phyloP scores from a whole-genome alignment of 2,329 filamentous ascomycete genomes.

The Zymoseptoria passerinii region DNA sequence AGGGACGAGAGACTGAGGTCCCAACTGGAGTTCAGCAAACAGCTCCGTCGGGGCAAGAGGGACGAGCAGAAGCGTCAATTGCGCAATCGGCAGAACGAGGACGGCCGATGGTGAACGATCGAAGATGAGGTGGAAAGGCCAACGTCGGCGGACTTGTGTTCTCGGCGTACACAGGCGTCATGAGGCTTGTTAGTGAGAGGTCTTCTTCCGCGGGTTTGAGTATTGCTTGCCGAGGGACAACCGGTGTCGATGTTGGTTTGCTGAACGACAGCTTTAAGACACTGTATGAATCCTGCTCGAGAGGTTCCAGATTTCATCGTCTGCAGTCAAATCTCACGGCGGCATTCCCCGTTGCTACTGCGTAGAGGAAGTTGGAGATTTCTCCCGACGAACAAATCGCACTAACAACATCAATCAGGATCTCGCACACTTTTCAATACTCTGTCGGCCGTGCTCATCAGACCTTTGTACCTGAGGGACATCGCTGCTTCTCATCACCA shows the following conservation, averaged over 20 bases:
- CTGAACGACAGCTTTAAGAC: background rate
- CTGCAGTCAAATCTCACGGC: background rate
- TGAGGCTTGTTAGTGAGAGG: background rate
- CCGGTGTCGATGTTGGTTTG: background rate
- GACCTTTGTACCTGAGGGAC: background rate
- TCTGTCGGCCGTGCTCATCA: background rate
- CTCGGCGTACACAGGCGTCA: background rate
- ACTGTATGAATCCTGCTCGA: background rate
- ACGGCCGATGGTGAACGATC: background rate
- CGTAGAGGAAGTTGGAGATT: background rate
- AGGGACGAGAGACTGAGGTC: background rate
- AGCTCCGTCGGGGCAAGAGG: background rate
- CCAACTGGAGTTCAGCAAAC: background rate
- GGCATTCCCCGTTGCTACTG: background rate
- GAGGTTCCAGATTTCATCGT: background rate
- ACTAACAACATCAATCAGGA: background rate
- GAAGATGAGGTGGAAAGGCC: background rate
- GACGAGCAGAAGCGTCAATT: background rate
- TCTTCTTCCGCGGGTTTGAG: background rate
- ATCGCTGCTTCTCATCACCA: no score
- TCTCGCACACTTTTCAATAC: background rate
- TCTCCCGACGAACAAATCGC: background rate
- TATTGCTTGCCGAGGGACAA: no score
- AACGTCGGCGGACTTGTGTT: background rate
- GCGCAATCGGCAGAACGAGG: background rate